Base-by-base conservation (phyloP, 2,329 filamentous ascomycete genomes). In the Colletotrichum sansevieriae region DNA sequence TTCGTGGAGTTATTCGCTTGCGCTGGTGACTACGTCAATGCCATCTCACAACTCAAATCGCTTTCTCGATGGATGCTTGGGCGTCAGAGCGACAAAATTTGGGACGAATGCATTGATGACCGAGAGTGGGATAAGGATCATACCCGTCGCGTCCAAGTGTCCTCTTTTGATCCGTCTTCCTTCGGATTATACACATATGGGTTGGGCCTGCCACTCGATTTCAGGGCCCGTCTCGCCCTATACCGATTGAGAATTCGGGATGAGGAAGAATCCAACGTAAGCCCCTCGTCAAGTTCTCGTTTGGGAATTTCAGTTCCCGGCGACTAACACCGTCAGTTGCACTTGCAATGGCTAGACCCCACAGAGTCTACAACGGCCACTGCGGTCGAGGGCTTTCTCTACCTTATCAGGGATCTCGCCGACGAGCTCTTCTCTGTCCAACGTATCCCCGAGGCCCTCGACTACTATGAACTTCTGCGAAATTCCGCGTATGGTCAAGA, bases 71-170 rank as follows among this genome's bases (percentile, higher is more conserved):
- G 94, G 94, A 84, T 97, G 63, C 83, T 97, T 44, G 92, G 93
- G 9, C 90, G 96, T 56, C 82, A 85, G 41, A 82, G 87, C 4
- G 95, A 99, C 77, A 78, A 75, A 0, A 93, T 90, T 74, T 99
- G 96, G 96, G 77, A 85, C 9, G 84, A 87, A 71, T 83, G 86
- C 35, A 83, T 88, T 5, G 93, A 98, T 76, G 94, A 97, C 77
- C 87, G 94, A 65, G 96, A 99, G 80, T 99, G 94, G 89, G 96
- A 99, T 77, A 80, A 87, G 5, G 86, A 90, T 51, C 88, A 94
- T 75, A 83, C 86, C 20, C 90, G 96, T 70, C 89, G 95, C 65
- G 78, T 83, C 2, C 79, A 85, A 65, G 85, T 92, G 5, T 78
- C 86, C 2, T 86, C 86, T 1, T 97, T 92, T 76, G 79, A 84